phyloP scores from a whole-genome alignment of 2,329 filamentous ascomycete genomes.

The Nigrospora oryzae region DNA sequence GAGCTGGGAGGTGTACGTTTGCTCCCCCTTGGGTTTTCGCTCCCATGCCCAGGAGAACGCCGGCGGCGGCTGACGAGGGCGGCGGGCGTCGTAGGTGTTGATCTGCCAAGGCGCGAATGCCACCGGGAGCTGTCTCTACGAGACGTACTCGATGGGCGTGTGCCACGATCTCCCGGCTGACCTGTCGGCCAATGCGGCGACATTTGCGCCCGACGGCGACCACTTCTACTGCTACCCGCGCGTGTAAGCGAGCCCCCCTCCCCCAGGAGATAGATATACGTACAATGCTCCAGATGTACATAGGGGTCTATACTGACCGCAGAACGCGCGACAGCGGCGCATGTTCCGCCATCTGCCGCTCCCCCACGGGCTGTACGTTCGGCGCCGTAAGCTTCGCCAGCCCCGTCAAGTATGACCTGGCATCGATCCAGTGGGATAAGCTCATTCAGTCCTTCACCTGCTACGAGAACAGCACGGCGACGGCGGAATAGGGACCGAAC shows the following conservation, averaged over 20 bases:
- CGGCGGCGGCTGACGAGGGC: background rate
- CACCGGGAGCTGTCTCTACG: conserved; percentile 36
- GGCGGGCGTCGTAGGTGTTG: conserved; percentile 27
- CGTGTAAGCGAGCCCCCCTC: conserved; percentile 12
- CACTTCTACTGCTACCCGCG: conserved; percentile 38
- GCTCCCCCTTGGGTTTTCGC: background rate
- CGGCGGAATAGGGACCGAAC: conserved; percentile 4
- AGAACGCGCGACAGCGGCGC: conserved; percentile 13
- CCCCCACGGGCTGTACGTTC: conserved; percentile 43
- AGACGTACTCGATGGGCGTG: conserved; percentile 30
- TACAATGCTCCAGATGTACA: too few species aligned
- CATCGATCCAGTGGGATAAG: conserved; percentile 34
- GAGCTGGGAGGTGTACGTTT: conserved; percentile 37
- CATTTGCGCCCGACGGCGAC: conserved; percentile 43
- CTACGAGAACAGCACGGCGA: conserved; percentile 16
- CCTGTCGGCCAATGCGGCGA: conserved; percentile 32
- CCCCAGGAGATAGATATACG: too few species aligned
- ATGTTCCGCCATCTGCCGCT: conserved; percentile 37
- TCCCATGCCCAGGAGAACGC: background rate
- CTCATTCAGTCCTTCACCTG: conserved; percentile 28
- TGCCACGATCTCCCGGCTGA: conserved; percentile 36
- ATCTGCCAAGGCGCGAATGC: conserved; percentile 42
- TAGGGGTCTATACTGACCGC: background rate
- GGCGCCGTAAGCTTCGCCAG: conserved; percentile 37
- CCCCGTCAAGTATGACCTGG: conserved; percentile 37